Base-by-base conservation (phyloP, 1,284 basidiomycete species). In the Fistulina hepatica region DNA sequence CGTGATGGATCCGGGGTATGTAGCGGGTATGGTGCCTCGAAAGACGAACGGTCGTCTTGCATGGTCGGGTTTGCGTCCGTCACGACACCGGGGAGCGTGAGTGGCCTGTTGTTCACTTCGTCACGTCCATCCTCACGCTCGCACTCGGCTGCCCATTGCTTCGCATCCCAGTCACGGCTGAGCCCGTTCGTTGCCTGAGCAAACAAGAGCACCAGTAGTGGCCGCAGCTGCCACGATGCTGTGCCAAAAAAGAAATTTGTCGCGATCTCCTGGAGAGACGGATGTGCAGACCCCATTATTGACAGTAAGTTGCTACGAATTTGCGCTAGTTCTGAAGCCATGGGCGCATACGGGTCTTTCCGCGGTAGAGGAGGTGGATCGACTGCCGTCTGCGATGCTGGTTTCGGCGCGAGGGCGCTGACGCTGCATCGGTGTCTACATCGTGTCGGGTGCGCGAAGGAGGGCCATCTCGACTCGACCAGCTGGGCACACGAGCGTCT, bases 111-210 rank as follows among this genome's bases (percentile, higher is more conserved):
- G 44, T 81, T 60, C 51, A 73, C 69, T 39, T 71, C 64, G 17
- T 36, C 26, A 21, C 21, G 30, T 17, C 40, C 42, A 26, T 26
- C 36, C 28, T 36, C 39, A 33, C 30, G 39, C 36, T 43, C 39
- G 15, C 60, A 57, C 57, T 55, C 61, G 3, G 69, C 65, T 3
- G 60, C 63, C 60, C 64, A 65, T 31, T 57, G 52, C 44, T 70
- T 68, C 39, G 65, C 52, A 5, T 65, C 54, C 58, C 74, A 75
- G 40, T 63, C 55, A 13, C 62, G 62, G 2, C 75, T 71, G 26
- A 86, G 59, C 3, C 85, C 85, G 45, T 89, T 88, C 20, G 84
- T 88, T 6, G 88, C 88, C 45, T 80, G 75, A 17, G 76, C 62
- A 59, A 90, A 83, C 37, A 91, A 69, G 20, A 91, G 67, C 19